These are phyloP conservation scores for Nyctanthes arbortristis DNA, from an alignment of 257 asterid species.

Conservation along the genomic window DNA sequence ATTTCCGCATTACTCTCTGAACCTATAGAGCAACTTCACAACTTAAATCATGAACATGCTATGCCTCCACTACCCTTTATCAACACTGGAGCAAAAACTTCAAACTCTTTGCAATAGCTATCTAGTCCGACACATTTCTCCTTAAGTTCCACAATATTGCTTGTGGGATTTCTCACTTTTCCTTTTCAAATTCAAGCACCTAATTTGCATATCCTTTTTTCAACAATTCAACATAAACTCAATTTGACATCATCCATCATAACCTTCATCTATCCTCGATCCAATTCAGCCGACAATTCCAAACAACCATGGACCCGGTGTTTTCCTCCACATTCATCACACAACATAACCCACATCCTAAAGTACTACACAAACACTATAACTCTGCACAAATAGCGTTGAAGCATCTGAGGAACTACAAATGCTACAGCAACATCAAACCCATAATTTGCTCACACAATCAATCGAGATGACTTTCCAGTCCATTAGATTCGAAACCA, in stretches of 20 bases:
- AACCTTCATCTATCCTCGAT: constrained; percentile 11
- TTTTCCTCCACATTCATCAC: not conserved
- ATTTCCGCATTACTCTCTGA: not conserved
- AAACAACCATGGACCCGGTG: not conserved
- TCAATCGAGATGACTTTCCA: constrained; percentile 4
- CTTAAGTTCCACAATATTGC: not conserved
- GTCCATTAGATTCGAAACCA: constrained; percentile 3
- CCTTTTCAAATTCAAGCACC: constrained; percentile 8
- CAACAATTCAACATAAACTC: constrained; percentile 1
- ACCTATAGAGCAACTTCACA: constrained; percentile 2
- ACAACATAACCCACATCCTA: constrained; percentile 13
- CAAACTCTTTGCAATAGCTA: not conserved
- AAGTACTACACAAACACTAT: constrained; percentile 13
- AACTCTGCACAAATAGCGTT: not conserved
- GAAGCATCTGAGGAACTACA: constrained; percentile 13
- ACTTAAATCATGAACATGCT: not conserved
- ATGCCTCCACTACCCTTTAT: not conserved
- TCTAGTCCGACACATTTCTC: constrained; percentile 3
- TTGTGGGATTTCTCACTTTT: not conserved
- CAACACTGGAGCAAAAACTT: not conserved
- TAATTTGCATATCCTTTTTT: constrained; percentile 9
- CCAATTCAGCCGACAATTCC: not conserved
- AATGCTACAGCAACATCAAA: constrained; percentile 4
- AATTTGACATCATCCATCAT: not conserved
- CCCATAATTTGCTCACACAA: constrained; percentile 13